Percentiles rank a stretch among this genome's conserved stretches.
phyloP scores from a whole-genome alignment of 1,284 basidiomycete species.

The Ceratobasidium sp. region DNA sequence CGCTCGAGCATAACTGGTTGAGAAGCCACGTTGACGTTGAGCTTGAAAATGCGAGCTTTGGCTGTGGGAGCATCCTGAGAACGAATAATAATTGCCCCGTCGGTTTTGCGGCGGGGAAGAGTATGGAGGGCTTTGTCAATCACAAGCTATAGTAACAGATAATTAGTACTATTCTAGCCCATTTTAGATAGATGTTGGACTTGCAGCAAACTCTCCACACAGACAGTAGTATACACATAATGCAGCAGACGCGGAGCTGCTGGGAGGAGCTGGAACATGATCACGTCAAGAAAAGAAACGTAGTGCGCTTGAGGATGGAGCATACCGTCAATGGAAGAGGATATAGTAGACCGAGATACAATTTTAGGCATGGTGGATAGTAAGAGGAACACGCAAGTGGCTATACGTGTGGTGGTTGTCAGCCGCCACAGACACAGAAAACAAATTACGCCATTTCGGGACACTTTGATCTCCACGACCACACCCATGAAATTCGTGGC shows the following conservation, averaged over 20 bases:
- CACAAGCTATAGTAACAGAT: constrained; percentile 64
- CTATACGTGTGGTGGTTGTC: not conserved
- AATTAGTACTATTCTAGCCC: constrained; percentile 32
- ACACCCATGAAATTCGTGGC: constrained; percentile 90
- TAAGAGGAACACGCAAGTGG: constrained; percentile 3
- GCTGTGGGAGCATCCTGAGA: constrained; percentile 63
- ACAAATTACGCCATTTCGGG: constrained; percentile 11
- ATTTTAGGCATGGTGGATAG: constrained; percentile 56
- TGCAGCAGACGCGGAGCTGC: constrained; percentile 75
- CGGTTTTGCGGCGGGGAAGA: constrained; percentile 74
- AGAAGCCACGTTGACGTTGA: constrained; percentile 65
- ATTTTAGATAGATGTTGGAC: constrained; percentile 48
- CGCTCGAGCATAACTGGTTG: constrained; percentile 71
- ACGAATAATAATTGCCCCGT: constrained; percentile 75
- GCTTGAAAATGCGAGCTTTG: constrained; percentile 76
- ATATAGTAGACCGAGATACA: constrained; percentile 78
- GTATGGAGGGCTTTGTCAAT: constrained; percentile 75
- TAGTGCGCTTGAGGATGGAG: constrained; percentile 18
- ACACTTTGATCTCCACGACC: not conserved
- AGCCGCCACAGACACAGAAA: not conserved
- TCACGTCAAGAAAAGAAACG: constrained; percentile 8
- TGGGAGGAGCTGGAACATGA: constrained; percentile 66
- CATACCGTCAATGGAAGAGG: constrained; percentile 79
- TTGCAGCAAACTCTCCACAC: constrained; percentile 82
- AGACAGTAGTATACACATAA: constrained; percentile 85